phyloP scores from a whole-genome alignment of 2,329 filamentous ascomycete species.

The Lachnellula subtilissima region DNA sequence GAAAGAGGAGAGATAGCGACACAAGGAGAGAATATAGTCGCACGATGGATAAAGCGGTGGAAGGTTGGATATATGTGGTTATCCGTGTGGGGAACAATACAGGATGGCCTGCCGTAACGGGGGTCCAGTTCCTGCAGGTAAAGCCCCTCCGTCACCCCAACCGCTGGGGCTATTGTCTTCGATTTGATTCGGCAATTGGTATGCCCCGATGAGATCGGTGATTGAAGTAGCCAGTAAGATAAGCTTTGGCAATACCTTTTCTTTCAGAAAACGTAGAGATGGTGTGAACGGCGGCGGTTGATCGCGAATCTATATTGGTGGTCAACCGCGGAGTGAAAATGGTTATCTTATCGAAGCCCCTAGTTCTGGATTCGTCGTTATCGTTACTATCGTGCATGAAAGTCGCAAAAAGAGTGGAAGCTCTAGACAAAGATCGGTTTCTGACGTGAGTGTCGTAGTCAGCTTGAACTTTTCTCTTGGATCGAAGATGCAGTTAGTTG shows the following conservation, averaged over 20 bases:
- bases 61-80: constrained; percentile 19
- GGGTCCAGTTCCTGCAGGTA: constrained; percentile 28
- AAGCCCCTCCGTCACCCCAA: constrained; percentile 27
- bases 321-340: constrained; percentile 15
- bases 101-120: constrained; percentile 7
- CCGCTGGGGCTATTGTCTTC: constrained; percentile 29
- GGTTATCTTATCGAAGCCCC: constrained; percentile 24
- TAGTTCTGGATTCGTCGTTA: constrained; percentile 22
- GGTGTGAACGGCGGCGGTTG: constrained; percentile 21
- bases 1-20: constrained; percentile 10
- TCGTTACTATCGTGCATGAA: constrained; percentile 15
- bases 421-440: neutral
- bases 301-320: constrained; percentile 23
- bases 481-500: neutral
- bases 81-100: constrained; percentile 19
- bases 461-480: neutral
- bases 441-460: constrained; percentile 4
- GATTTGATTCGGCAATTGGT: constrained; percentile 15
- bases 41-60: constrained; percentile 22
- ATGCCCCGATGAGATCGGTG: constrained; percentile 7
- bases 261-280: constrained; percentile 4
- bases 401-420: constrained; percentile 9
- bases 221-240: constrained; percentile 16
- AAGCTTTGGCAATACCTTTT: constrained; percentile 2
- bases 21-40: constrained; percentile 12